These are phyloP conservation scores for Laguncularia racemosa DNA, from an alignment of 345 rosid genomes.

Conservation along the genomic window DNA sequence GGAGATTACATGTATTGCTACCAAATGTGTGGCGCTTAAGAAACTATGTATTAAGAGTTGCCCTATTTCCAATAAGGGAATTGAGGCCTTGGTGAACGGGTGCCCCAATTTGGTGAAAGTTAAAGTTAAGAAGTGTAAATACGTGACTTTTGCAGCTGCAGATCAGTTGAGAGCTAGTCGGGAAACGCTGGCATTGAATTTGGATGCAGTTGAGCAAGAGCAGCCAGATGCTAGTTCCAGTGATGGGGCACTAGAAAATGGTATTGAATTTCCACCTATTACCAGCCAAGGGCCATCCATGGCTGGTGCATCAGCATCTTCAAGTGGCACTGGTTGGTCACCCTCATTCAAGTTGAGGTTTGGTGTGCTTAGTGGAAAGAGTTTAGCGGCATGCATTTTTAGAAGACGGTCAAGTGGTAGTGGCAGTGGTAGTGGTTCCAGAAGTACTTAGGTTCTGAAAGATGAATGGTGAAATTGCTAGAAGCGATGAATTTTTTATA, in stretches of 20 bases:
- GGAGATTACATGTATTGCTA: constrained; percentile 32
- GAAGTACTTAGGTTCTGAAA: neutral
- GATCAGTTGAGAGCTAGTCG: constrained; percentile 36
- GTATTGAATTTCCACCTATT: constrained; percentile 34
- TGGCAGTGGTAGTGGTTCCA: constrained; percentile 1
- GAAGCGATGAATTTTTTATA: too few relatives aligned
- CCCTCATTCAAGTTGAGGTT: constrained; percentile 55
- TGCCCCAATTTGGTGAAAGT: constrained; percentile 78
- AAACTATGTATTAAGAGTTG: constrained; percentile 73
- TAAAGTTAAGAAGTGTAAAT: constrained; percentile 78
- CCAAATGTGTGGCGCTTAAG: constrained; percentile 59
- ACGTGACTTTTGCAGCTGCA: constrained; percentile 50
- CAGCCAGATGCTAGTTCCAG: constrained; percentile 39
- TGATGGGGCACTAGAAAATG: constrained; percentile 44
- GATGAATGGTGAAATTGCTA: too few relatives aligned
- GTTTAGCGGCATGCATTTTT: constrained; percentile 72
- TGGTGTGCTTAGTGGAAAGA: constrained; percentile 57
- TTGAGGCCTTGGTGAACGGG: constrained; percentile 62
- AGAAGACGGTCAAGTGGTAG: constrained; percentile 53
- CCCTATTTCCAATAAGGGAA: constrained; percentile 53
- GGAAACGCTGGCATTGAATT: neutral
- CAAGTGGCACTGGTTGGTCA: constrained; percentile 40
- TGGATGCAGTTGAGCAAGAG: constrained; percentile 42
- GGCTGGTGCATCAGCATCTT: constrained; percentile 26
- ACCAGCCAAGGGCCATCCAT: constrained; percentile 23